Conservation (phyloP, 2,329 filamentous ascomycete genomes). For the Didymella keratinophila region DNA sequence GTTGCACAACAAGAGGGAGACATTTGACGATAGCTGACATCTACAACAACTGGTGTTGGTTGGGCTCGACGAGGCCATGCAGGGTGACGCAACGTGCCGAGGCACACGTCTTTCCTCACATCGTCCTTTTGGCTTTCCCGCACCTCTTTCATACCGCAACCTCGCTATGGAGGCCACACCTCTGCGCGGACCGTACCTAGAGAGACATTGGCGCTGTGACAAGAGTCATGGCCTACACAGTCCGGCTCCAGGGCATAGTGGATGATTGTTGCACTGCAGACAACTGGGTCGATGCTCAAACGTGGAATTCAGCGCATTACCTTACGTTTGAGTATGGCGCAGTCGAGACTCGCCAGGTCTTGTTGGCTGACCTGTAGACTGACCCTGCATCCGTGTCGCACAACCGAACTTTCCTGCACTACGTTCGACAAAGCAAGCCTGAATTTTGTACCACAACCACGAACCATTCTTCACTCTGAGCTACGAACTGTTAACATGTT, state of each 20-base stretch:
- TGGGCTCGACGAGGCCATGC: constrained; percentile 13
- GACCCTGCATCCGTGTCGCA: constrained; percentile 5
- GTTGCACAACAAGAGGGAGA: constrained; percentile 8
- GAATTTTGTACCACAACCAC: background rate
- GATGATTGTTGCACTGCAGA: background rate
- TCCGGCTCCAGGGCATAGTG: background rate
- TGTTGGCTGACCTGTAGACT: background rate
- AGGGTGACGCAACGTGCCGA: constrained; percentile 21
- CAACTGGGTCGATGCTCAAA: background rate
- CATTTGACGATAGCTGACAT: constrained; percentile 13
- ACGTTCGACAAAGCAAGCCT: constrained; percentile 10
- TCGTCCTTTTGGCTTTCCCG: background rate
- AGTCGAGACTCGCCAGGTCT: background rate
- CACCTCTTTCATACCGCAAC: background rate
- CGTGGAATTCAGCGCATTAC: background rate
- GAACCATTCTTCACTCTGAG: background rate
- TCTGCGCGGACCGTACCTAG: background rate
- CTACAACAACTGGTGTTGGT: background rate
- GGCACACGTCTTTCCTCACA: constrained; percentile 3
- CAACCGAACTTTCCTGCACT: constrained; percentile 8
- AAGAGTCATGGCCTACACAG: background rate
- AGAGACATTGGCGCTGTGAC: background rate
- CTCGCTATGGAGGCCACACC: background rate
- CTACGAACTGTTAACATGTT: background rate
- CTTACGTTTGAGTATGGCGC: background rate